Conservation (phyloP, 2,329 filamentous ascomycete genomes). For the Monosporascus sp. region DNA sequence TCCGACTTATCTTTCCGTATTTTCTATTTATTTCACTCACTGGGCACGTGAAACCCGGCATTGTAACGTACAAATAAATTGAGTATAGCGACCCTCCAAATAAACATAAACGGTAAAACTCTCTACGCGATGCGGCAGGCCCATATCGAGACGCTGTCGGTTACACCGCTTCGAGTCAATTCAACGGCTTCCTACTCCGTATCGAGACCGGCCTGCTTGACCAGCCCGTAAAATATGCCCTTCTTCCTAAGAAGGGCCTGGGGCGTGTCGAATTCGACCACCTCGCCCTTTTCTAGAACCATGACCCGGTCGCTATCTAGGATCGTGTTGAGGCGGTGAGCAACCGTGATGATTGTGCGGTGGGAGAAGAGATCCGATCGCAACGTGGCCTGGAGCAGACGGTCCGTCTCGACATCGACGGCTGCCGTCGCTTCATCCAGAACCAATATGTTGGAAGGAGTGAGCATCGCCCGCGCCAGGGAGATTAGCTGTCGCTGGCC, state of each 20-base stretch:
- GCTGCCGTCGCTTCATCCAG: conserved; percentile 92
- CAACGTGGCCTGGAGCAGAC: conserved; percentile 59
- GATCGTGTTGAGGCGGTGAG: conserved; percentile 97
- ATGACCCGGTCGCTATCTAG: conserved; percentile 84
- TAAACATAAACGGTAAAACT: no score
- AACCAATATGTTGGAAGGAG: conserved; percentile 93
- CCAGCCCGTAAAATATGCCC: conserved; percentile 82
- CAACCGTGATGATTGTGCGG: conserved; percentile 96
- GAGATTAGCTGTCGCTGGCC: conserved; percentile 94
- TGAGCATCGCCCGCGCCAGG: conserved; percentile 86
- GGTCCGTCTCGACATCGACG: conserved; percentile 64
- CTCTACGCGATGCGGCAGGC: not conserved
- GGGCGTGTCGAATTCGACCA: conserved; percentile 90
- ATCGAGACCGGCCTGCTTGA: conserved; percentile 80
- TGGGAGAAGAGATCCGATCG: conserved; percentile 70
- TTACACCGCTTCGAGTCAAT: not conserved
- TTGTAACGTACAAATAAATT: no score
- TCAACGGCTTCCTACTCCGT: conserved; percentile 30
- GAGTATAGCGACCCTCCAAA: no score
- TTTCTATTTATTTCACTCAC: no score
- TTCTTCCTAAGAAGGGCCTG: conserved; percentile 67
- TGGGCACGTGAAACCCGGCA: no score
- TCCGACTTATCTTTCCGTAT: no score
- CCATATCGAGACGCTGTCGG: not conserved
- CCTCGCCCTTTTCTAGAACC: conserved; percentile 83